These are phyloP conservation scores for Calonectria pteridis DNA, from an alignment of 2,329 filamentous ascomycete genomes.

Conservation along the genomic window DNA sequence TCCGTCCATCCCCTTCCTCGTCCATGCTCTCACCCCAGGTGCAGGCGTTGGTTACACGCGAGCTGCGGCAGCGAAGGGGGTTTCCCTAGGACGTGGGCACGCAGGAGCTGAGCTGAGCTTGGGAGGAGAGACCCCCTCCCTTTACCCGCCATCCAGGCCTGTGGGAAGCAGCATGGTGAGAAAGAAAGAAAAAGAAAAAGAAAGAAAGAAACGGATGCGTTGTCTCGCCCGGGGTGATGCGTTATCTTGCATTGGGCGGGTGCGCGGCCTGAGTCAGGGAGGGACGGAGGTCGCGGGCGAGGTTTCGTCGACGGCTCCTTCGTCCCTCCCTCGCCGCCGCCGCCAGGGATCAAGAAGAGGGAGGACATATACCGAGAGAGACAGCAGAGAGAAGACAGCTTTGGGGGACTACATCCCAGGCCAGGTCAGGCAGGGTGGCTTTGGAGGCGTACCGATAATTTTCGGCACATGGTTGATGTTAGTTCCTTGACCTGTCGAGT, in stretches of 20 bases:
- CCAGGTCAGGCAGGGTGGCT: background rate
- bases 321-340: background rate
- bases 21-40: constrained; percentile 23
- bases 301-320: background rate
- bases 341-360: too few relatives aligned
- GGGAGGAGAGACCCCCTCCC: background rate
- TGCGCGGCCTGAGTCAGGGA: constrained; percentile 19
- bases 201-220: constrained; percentile 10
- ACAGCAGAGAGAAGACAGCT: background rate
- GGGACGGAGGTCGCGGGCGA: constrained; percentile 13
- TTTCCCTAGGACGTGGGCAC: background rate
- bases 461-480: constrained; percentile 10
- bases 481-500: constrained; percentile 6
- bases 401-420: background rate
- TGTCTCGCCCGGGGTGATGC: constrained; percentile 27
- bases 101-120: background rate
- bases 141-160: background rate
- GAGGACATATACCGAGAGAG: background rate
- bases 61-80: background rate
- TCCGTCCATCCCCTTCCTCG: background rate
- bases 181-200: background rate
- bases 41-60: constrained; percentile 38
- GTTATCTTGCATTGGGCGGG: constrained; percentile 39
- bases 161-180: background rate
- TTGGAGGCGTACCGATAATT: background rate